Base-by-base conservation (phyloP, 352 stramenopile genomes). In the Phytophthora hibernalis region DNA sequence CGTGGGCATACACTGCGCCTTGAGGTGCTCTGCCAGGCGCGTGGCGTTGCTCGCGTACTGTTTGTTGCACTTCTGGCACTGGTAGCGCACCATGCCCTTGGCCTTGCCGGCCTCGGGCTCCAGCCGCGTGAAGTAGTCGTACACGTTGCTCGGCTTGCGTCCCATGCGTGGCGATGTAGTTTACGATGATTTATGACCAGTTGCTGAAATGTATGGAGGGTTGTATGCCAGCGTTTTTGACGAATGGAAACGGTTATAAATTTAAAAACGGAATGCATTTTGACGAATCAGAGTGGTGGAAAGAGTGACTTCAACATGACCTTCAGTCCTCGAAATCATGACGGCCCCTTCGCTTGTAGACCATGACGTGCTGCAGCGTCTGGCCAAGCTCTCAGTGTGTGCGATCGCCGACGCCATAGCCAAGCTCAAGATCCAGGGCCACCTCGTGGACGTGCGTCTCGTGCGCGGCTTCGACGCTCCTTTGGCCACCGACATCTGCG, bases 51-150 rank as follows among this genome's bases (percentile, higher is more conserved):
- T 90, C 44, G 87, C 87, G 55, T 95, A 95, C 74, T 95, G 84
- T 69, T 95, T 95, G 66, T 90, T 74, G 66, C 87, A 95, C 71
- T 93, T 93, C 70, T 93, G 92, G 83, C 87, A 95, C 74, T 92
- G 83, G 70, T 92, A 95, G 63, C 87, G 87, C 70, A 91, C 83
- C 68, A 92, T 72, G 2, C 82, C 80, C 60, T 92, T 72, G 2
- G 80, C 80, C 60, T 92, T 93, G 55, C 89, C 82, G 2, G 76
- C 20, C 56, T 72, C 56, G 9, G 87, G 78, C 60, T 95, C 87
- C 12, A 95, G 62, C 54, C 87, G 84, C 57, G 79, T 77, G 66
- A 93, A 95, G 72, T 88, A 92, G 72, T 95, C 87, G 65, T 95
- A 93, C 60, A 95, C 87, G 74, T 95, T 95, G 71, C 84, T 93